phyloP scores from a whole-genome alignment of 1,284 basidiomycete genomes.

The Mycocalia duriaeana region DNA sequence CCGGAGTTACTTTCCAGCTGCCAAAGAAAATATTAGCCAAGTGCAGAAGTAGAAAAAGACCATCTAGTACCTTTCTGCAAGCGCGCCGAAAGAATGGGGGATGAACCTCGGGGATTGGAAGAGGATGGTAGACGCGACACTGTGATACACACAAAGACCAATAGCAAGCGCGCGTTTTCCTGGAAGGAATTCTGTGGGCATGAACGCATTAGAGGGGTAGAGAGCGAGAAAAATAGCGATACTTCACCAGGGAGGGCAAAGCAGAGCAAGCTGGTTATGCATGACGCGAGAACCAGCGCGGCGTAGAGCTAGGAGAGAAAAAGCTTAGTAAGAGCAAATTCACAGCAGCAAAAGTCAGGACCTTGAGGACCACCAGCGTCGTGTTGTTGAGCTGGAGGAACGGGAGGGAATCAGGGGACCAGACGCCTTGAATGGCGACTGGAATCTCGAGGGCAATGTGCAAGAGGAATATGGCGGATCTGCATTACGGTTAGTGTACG shows the following conservation, averaged over 20 bases:
- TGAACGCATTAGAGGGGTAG: background rate
- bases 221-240: background rate
- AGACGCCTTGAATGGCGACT: slow-evolving; percentile 68
- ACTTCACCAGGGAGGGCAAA: slow-evolving; percentile 58
- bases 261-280: slow-evolving; percentile 53
- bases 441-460: slow-evolving; percentile 77
- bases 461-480: slow-evolving; percentile 66
- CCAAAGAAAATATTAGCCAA: slow-evolving; percentile 4
- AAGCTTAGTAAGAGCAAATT: background rate
- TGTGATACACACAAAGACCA: slow-evolving; percentile 73
- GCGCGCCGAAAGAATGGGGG: slow-evolving; percentile 60
- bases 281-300: slow-evolving; percentile 53
- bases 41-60: slow-evolving; percentile 3
- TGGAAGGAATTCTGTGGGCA: slow-evolving; percentile 66
- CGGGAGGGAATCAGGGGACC: slow-evolving; percentile 56
- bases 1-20: slow-evolving; percentile 61
- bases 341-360: slow-evolving; percentile 19
- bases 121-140: slow-evolving; percentile 66
- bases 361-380: slow-evolving; percentile 69
- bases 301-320: slow-evolving; percentile 50
- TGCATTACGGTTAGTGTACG: slow-evolving; percentile 17
- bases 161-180: slow-evolving; percentile 81
- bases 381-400: slow-evolving; percentile 81
- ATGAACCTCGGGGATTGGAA: slow-evolving; percentile 76
- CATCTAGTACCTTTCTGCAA: slow-evolving; percentile 58